These are phyloP conservation scores for Tubosaeta sp. DNA, from an alignment of 768 basidiomycete genomes.

Conservation along the genomic window DNA sequence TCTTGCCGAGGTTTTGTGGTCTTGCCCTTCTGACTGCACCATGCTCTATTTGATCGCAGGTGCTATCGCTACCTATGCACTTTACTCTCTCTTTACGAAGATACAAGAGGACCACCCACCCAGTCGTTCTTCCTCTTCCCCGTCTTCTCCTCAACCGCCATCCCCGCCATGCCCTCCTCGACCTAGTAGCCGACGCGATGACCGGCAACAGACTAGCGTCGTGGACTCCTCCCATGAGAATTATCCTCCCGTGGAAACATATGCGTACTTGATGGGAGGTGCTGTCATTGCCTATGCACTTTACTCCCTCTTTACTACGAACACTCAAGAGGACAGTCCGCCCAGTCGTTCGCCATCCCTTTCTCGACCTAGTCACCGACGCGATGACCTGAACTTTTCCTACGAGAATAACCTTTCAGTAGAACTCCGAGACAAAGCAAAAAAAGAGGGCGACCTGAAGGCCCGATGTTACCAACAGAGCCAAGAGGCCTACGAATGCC, in stretches of 20 bases:
- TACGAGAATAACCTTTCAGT: not conserved
- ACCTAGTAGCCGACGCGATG: slow-evolving; percentile 3
- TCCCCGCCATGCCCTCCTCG: no score
- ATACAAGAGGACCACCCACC: not conserved
- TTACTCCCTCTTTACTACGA: slow-evolving; percentile 9
- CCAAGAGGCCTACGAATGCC: slow-evolving; percentile 65
- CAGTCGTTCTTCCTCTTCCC: no score
- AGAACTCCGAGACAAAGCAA: slow-evolving; percentile 65
- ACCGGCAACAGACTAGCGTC: slow-evolving; percentile 2
- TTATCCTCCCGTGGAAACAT: slow-evolving; percentile 30
- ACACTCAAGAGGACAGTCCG: not conserved
- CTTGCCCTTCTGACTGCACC: no score
- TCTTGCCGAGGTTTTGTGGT: no score
- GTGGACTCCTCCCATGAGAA: no score
- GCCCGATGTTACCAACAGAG: slow-evolving; percentile 58
- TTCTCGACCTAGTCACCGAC: not conserved
- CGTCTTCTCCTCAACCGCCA: not conserved
- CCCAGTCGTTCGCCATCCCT: not conserved
- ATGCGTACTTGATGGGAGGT: slow-evolving; percentile 29
- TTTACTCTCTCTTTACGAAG: slow-evolving; percentile 7
- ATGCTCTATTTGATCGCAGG: slow-evolving; percentile 16
- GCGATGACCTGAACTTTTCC: slow-evolving; percentile 3
- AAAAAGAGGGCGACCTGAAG: slow-evolving; percentile 75
- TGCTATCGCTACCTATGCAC: slow-evolving; percentile 5
- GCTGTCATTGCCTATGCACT: slow-evolving; percentile 6